Percentiles rank a stretch among this genome's conserved stretches.
Conservation (phyloP, 179 eudicot species). For the Nepenthes alata region DNA sequence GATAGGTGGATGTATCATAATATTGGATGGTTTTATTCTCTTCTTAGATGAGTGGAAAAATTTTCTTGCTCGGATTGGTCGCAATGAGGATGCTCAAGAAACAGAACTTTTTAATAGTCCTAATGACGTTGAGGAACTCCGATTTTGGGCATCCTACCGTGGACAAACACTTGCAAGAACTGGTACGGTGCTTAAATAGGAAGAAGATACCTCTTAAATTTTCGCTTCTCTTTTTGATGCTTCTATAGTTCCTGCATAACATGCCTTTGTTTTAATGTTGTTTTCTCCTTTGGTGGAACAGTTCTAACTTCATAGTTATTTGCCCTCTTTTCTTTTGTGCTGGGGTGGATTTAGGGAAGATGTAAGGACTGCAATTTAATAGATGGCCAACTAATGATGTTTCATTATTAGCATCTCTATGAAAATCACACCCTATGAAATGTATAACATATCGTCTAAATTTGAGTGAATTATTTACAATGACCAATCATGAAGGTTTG, state of each 20-base stretch:
- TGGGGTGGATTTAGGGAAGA: neutral
- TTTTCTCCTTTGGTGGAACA: neutral
- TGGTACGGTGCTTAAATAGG: slow-evolving; percentile 24
- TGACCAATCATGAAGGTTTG: too few species aligned
- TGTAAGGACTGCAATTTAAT: neutral
- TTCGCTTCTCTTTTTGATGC: neutral
- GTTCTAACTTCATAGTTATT: neutral
- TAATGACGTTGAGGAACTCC: slow-evolving; percentile 68
- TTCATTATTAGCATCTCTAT: too few species aligned
- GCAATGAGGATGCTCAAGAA: slow-evolving; percentile 70
- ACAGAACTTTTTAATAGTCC: slow-evolving; percentile 67
- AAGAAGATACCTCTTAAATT: neutral
- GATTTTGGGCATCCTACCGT: slow-evolving; percentile 98
- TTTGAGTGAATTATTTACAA: too few species aligned
- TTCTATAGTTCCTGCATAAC: neutral
- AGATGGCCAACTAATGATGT: too few species aligned
- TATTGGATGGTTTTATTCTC: neutral
- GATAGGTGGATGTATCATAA: neutral
- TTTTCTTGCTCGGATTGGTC: slow-evolving; percentile 91
- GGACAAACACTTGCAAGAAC: slow-evolving; percentile 98
- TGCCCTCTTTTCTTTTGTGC: neutral
- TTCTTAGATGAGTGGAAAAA: slow-evolving; percentile 90
- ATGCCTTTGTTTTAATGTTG: neutral
- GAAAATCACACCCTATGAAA: too few species aligned
- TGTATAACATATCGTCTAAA: too few species aligned